Base-by-base conservation (phyloP, 345 rosid genomes). In the Brassica carinata region DNA sequence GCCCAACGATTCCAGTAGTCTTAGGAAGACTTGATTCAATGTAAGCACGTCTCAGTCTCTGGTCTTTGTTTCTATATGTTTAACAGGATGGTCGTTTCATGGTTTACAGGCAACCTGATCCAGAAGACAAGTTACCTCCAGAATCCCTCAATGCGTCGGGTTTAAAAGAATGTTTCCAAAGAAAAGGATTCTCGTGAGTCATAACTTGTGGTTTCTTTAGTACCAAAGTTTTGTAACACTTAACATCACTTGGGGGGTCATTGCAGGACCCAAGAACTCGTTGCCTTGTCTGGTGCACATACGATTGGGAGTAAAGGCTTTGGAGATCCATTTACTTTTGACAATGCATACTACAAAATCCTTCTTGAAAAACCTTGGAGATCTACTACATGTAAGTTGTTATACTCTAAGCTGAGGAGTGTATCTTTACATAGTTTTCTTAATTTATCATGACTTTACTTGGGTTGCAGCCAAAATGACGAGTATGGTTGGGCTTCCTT, bases 141-240 rank as follows among this genome's bases (percentile, higher is more conserved):
- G 99, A 90, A 79, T 29, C 94, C 80, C 85, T 91, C 36, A 85
- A 78, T 86, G 98, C 94, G 45, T 67, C 81, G 31, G 94, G 85
- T 80, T 84, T 94, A 77, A 94, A 93, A 90, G 87, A 88, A 73
- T 86, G 89, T 71, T 91, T 95, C 82, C 85, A 82, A 84, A 85
- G 84, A 82, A 95, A 95, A 86, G 99, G 99, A 86, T 88, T 95
- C 62, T 87, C 89, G 98, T 91, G 86, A 91, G 99, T 91, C 73
- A 36, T 5, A 33, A 7, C 4, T 26, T 27, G 59, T 29, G 29
- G 72, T 69, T 30, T 61, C 31, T 17, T 14, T 48, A 7, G 3
- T 72, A 40, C 26, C 34, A 66, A 57, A 14, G 5, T 48, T 14
- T 72, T 67, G 69, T 79, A 29, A 79, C 64, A 40, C 64, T 61